A percentile compares a stretch with the other conserved stretches of the same genome.
Conservation (phyloP, 306 rosid species). For the Argentina anserina region DNA sequence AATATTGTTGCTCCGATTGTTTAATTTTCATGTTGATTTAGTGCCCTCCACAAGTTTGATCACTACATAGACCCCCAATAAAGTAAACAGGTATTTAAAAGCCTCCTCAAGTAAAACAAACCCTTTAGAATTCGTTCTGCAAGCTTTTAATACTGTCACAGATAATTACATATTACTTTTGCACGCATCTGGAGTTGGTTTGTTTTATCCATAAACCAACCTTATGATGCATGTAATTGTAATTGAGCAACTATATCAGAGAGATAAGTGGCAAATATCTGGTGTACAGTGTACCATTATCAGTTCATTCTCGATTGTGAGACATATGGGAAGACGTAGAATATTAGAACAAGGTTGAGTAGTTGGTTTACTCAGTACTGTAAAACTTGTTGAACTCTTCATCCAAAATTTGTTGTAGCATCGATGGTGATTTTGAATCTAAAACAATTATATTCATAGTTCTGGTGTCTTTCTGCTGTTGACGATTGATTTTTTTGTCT, state of each 20-base stretch:
- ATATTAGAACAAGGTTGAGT: background rate
- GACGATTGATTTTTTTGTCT: constrained; percentile 15
- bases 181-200: background rate
- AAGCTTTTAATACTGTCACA: background rate
- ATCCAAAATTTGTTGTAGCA: background rate
- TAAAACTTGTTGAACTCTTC: background rate
- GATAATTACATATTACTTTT: background rate
- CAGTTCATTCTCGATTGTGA: background rate
- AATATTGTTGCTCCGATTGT: background rate
- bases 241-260: background rate
- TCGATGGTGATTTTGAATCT: background rate
- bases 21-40: background rate
- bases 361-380: background rate
- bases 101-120: background rate
- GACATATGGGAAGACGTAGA: background rate
- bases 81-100: background rate
- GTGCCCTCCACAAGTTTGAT: background rate
- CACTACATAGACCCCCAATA: background rate
- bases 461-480: background rate
- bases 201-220: background rate
- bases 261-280: background rate
- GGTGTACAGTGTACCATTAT: background rate
- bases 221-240: background rate
- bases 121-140: background rate
- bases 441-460: background rate